These are phyloP conservation scores for Fusarium ambrosium DNA, from an alignment of 2,329 filamentous ascomycete genomes.

Conservation along the genomic window DNA sequence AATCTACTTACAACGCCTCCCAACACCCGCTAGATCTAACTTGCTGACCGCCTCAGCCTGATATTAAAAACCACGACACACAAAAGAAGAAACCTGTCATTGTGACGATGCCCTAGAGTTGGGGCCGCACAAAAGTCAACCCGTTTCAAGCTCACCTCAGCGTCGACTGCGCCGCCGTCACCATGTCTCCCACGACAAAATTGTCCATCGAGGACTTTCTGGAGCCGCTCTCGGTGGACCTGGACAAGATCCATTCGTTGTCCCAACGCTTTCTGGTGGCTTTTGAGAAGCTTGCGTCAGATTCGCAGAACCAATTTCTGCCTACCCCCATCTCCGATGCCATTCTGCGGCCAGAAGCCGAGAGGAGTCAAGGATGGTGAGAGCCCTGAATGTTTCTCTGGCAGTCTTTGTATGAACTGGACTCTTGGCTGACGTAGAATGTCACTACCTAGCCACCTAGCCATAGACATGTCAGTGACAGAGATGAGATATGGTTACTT, in stretches of 20 bases:
- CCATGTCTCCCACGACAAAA: slow-evolving; percentile 31
- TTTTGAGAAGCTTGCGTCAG: slow-evolving; percentile 65
- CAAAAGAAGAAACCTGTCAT: neutral
- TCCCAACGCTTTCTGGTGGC: slow-evolving; percentile 61
- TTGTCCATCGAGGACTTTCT: slow-evolving; percentile 60
- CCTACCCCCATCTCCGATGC: slow-evolving; percentile 73
- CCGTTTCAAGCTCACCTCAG: neutral
- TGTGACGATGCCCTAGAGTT: slow-evolving; percentile 30
- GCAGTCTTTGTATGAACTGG: neutral
- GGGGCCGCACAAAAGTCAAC: slow-evolving; percentile 2
- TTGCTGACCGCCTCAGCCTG: slow-evolving; percentile 11
- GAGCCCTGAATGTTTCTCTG: slow-evolving; percentile 44
- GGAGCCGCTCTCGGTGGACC: slow-evolving; percentile 63
- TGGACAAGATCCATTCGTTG: slow-evolving; percentile 60
- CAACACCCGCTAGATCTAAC: neutral
- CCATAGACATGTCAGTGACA: slow-evolving; percentile 73
- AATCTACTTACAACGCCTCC: neutral
- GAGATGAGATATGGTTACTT: neutral
- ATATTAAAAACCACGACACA: neutral
- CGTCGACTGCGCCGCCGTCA: neutral
- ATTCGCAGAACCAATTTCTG: slow-evolving; percentile 69
- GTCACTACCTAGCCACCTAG: slow-evolving; percentile 63
- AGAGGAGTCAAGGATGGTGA: slow-evolving; percentile 63
- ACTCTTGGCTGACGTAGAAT: slow-evolving; percentile 24
- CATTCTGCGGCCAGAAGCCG: slow-evolving; percentile 63